Evolutionary conservation across 2,329 filamentous ascomycete genomes (phyloP).

Genomic region (Zymoseptoria crescenta): DNA sequence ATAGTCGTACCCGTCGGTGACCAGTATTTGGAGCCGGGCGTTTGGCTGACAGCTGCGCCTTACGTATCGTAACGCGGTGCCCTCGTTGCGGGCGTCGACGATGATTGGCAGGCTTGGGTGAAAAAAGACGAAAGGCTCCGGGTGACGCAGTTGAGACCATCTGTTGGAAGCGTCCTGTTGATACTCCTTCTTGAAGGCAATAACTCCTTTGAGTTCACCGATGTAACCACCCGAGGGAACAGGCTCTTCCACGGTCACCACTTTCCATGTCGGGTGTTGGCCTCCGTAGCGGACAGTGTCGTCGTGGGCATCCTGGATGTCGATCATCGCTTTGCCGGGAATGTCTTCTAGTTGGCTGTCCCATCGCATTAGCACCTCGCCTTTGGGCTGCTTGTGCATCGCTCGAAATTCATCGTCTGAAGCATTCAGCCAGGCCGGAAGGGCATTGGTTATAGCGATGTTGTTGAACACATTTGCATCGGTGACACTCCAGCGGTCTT

Average conservation of each 20-base stretch:
- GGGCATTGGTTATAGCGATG: conserved; percentile 63
- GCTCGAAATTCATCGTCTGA: conserved; percentile 44
- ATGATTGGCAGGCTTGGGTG: conserved; percentile 82
- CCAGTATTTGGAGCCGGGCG: conserved; percentile 75
- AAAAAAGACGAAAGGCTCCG: conserved; percentile 52
- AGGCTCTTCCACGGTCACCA: conserved; percentile 48
- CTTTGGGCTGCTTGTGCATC: conserved; percentile 42
- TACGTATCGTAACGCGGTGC: conserved; percentile 79
- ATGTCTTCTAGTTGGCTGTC: conserved; percentile 48
- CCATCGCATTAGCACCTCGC: conserved; percentile 63
- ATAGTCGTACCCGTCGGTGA: conserved; percentile 70
- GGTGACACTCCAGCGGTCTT: conserved; percentile 46
- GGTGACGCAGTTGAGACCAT: conserved; percentile 42
- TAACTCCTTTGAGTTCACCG: conserved; percentile 61
- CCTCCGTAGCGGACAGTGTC: conserved; percentile 43
- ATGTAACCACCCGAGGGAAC: conserved; percentile 49
- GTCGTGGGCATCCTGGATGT: conserved; percentile 47
- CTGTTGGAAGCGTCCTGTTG: conserved; percentile 38
- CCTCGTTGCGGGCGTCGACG: conserved; percentile 84
- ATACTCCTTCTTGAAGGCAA: conserved; percentile 43
- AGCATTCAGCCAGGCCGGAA: conserved; percentile 73
- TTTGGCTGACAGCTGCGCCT: conserved; percentile 88
- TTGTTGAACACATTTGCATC: conserved; percentile 72
- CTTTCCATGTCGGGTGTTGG: conserved; percentile 61
- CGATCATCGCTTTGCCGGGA: conserved; percentile 44